Conservation (phyloP, 1,284 basidiomycete genomes). For the Anthracocystis walkeri region DNA sequence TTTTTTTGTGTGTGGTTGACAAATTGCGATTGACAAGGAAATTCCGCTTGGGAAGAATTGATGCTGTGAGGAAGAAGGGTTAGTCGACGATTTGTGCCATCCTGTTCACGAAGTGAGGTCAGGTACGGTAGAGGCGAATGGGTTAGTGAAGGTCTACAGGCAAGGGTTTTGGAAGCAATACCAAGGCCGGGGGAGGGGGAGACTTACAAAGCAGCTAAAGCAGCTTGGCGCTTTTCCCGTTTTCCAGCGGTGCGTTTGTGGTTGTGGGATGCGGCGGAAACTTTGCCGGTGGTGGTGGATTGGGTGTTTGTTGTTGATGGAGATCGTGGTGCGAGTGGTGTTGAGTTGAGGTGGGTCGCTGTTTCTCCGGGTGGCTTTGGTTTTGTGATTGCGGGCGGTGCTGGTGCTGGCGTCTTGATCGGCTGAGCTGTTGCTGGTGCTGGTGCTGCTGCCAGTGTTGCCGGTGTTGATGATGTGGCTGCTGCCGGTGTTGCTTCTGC, state of each 20-base stretch:
- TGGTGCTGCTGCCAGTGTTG: not conserved
- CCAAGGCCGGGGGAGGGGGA: not conserved
- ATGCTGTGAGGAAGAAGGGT: not conserved
- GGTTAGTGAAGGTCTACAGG: no score
- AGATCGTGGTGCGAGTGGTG: not conserved
- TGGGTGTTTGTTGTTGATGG: not conserved
- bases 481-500: not conserved
- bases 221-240: slow-evolving; percentile 13
- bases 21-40: not conserved
- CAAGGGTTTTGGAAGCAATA: not conserved
- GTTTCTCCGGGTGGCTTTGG: not conserved
- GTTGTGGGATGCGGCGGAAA: no score
- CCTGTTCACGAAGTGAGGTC: not conserved
- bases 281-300: not conserved
- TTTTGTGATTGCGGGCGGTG: not conserved
- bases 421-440: not conserved
- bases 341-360: not conserved
- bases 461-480: not conserved
- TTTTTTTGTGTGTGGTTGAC: no score
- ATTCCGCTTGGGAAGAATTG: not conserved
- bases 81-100: slow-evolving; percentile 37
- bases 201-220: slow-evolving; percentile 40
- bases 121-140: no score
- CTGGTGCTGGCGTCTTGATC: no score
- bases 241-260: not conserved